Evolutionary conservation across 331 rosid species (phyloP).

Genomic region (Pyracantha coccinea): DNA sequence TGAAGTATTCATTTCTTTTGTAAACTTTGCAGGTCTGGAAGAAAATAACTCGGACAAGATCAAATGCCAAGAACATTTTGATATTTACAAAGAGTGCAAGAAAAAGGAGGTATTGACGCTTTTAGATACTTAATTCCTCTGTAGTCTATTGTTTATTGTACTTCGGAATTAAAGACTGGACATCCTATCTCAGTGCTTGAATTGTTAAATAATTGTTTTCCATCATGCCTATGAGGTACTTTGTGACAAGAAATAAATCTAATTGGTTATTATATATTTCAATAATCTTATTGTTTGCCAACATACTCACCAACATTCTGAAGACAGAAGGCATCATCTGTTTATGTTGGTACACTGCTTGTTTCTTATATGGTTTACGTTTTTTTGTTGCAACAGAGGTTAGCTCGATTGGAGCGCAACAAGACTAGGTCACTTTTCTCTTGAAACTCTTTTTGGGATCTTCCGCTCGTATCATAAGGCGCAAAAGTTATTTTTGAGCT

Average conservation of each 20-base stretch:
- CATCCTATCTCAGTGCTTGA: too few species aligned
- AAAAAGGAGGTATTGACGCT: conserved; percentile 69
- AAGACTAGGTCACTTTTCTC: conserved; percentile 77
- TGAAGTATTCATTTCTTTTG: background rate
- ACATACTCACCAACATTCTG: background rate
- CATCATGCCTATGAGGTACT: background rate
- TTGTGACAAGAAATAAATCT: background rate
- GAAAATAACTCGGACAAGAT: conserved; percentile 57
- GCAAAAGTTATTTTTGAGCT: background rate
- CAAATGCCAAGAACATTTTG: conserved; percentile 90
- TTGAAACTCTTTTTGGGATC: conserved; percentile 24
- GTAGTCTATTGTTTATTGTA: background rate
- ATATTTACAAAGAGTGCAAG: conserved; percentile 93
- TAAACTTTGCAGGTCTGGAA: conserved; percentile 63
- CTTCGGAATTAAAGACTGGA: background rate
- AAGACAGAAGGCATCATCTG: background rate
- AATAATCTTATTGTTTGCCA: background rate
- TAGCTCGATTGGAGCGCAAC: conserved; percentile 89
- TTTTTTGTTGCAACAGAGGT: conserved; percentile 54
- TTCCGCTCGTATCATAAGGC: background rate
- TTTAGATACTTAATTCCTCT: background rate
- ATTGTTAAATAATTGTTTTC: too few species aligned
- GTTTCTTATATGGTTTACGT: conserved; percentile 10
- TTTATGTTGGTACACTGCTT: background rate
- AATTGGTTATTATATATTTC: background rate